A percentile compares a stretch with the other conserved stretches of the same genome.
Evolutionary conservation across 2,329 filamentous ascomycete genomes (phyloP).

Genomic region (Aspergillaceae sp.): DNA sequence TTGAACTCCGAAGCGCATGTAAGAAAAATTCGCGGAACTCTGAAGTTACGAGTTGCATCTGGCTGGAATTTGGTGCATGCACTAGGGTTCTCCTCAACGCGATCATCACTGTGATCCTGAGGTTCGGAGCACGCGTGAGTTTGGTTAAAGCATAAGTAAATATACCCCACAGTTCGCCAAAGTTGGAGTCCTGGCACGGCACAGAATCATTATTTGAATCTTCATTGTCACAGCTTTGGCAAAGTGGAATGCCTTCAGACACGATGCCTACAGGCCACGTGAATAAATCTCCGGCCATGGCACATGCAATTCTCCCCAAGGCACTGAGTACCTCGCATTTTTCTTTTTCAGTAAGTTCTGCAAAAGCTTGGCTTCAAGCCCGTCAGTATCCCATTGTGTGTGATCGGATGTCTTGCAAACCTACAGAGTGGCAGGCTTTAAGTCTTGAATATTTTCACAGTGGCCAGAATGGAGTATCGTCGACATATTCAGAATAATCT

Average conservation of each 20-base stretch:
- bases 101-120: conserved; percentile 63
- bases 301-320: conserved; percentile 52
- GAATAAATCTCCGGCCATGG: conserved; percentile 41
- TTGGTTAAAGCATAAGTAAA: conserved; percentile 35
- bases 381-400: neutral
- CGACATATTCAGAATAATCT: conserved; percentile 27
- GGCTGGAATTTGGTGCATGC: conserved; percentile 52
- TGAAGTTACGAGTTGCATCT: conserved; percentile 61
- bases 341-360: conserved; percentile 39
- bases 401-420: conserved; percentile 17
- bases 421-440: conserved; percentile 43
- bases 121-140: conserved; percentile 44
- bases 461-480: conserved; percentile 27
- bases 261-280: conserved; percentile 19
- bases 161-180: conserved; percentile 33
- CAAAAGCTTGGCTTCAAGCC: conserved; percentile 34
- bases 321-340: conserved; percentile 48
- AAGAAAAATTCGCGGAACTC: conserved; percentile 71
- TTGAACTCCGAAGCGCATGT: conserved; percentile 69
- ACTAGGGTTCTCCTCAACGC: conserved; percentile 60
- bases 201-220: conserved; percentile 8
- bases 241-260: conserved; percentile 20
- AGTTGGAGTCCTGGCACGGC: conserved; percentile 12
- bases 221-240: conserved; percentile 31
- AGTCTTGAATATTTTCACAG: conserved; percentile 26